phyloP scores from a whole-genome alignment of 768 basidiomycete species.

The Sporobolomyces roseus region DNA sequence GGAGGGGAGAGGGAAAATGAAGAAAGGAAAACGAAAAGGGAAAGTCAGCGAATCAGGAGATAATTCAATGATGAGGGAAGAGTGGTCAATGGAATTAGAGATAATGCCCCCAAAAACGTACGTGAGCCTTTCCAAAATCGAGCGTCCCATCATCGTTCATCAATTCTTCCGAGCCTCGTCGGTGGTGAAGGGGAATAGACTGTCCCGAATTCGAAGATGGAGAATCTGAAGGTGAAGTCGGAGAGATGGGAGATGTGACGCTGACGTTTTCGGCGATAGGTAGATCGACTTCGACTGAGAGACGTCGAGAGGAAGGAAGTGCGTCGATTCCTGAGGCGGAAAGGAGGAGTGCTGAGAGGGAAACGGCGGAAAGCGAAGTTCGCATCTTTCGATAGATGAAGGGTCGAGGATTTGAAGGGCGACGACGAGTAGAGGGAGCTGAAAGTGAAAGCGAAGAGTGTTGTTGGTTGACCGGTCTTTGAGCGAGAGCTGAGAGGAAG shows the following conservation, averaged over 20 bases:
- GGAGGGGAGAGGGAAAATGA: background rate
- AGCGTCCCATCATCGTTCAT: slow-evolving; percentile 23
- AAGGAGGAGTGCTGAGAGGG: slow-evolving; percentile 10
- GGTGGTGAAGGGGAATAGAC: slow-evolving; percentile 13
- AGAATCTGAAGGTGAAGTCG: background rate
- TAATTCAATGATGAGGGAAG: too few relatives aligned
- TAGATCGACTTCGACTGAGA: background rate
- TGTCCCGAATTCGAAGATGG: background rate
- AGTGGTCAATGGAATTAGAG: background rate
- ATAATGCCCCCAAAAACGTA: slow-evolving; percentile 4
- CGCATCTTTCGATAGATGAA: too few relatives aligned
- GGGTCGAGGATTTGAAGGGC: too few relatives aligned
- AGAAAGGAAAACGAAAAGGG: background rate
- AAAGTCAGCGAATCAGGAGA: too few relatives aligned
- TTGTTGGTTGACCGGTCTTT: too few relatives aligned
- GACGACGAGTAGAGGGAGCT: too few relatives aligned
- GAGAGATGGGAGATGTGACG: background rate
- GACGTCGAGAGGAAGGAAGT: slow-evolving; percentile 13
- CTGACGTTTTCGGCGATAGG: too few relatives aligned
- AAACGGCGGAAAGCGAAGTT: slow-evolving; percentile 2
- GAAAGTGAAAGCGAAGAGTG: too few relatives aligned
- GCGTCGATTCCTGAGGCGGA: slow-evolving; percentile 4
- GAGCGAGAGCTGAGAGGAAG: too few relatives aligned
- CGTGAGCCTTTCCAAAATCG: slow-evolving; percentile 16
- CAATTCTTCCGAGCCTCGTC: slow-evolving; percentile 30